phyloP scores from a whole-genome alignment of 1,284 basidiomycete species.

The Grifola frondosa region DNA sequence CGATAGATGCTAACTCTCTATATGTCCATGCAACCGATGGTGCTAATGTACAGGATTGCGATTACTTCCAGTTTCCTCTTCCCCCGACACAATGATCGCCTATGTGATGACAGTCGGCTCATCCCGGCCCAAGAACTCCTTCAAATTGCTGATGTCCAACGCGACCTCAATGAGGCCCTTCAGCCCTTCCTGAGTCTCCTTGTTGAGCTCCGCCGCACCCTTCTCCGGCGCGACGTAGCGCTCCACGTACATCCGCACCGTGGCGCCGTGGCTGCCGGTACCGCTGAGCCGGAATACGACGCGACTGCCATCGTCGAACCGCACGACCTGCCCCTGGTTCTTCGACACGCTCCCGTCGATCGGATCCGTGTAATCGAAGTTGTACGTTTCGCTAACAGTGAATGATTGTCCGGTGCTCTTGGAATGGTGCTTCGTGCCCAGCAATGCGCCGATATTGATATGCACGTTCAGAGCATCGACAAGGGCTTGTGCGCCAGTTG shows the following conservation, averaged over 20 bases:
- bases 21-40: too few relatives aligned
- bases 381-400: conserved; percentile 76
- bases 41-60: too few relatives aligned
- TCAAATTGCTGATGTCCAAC: conserved; percentile 79
- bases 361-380: conserved; percentile 97
- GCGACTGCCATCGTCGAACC: conserved; percentile 88
- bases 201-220: conserved; percentile 70
- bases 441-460: conserved; percentile 68
- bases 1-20: too few relatives aligned
- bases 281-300: conserved; percentile 96
- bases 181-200: conserved; percentile 85
- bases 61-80: too few relatives aligned
- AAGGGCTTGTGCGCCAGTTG: conserved; percentile 85
- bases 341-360: conserved; percentile 92
- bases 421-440: conserved; percentile 65
- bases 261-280: conserved; percentile 94
- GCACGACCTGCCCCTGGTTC: conserved; percentile 95
- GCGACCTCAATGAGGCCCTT: conserved; percentile 96
- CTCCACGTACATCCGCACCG: conserved; percentile 89
- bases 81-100: neutral
- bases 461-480: conserved; percentile 77
- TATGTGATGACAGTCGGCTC: conserved; percentile 97
- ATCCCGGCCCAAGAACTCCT: conserved; percentile 82
- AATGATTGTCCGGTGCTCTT: conserved; percentile 71
- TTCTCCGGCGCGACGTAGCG: conserved; percentile 82